phyloP scores from a whole-genome alignment of 345 rosid species.

The Linum lewisii region DNA sequence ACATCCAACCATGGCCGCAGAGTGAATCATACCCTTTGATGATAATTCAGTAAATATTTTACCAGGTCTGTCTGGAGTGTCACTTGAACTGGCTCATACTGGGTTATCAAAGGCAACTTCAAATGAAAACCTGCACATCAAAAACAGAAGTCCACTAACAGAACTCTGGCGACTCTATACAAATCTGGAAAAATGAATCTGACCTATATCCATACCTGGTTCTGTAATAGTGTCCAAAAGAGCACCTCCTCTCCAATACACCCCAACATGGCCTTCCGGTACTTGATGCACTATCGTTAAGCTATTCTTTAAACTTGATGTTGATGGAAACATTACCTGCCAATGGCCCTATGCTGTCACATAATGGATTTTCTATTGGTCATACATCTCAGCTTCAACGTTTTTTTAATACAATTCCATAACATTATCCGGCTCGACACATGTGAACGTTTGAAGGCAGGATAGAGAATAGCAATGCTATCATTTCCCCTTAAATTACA shows the following conservation, averaged over 20 bases:
- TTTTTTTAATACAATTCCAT: no score
- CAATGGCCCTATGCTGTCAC: slow-evolving; percentile 9
- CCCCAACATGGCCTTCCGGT: slow-evolving; percentile 95
- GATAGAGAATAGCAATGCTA: no score
- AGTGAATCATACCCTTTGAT: slow-evolving; percentile 5
- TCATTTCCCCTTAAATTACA: background rate
- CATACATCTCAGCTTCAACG: background rate
- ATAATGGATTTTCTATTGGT: no score
- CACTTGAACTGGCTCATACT: slow-evolving; percentile 87
- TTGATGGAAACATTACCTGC: slow-evolving; percentile 44
- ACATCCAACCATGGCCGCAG: background rate
- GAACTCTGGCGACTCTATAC: background rate
- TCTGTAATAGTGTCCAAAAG: slow-evolving; percentile 49
- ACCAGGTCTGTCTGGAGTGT: slow-evolving; percentile 90
- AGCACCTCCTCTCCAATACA: slow-evolving; percentile 94
- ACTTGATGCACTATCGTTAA: slow-evolving; percentile 69
- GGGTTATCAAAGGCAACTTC: slow-evolving; percentile 73
- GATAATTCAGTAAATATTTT: background rate
- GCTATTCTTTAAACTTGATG: slow-evolving; percentile 21
- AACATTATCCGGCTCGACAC: no score
- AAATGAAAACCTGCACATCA: slow-evolving; percentile 55
- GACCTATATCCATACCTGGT: slow-evolving; percentile 39
- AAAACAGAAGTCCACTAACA: background rate
- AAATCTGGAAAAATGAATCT: slow-evolving; percentile 1
- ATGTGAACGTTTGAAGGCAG: no score